A percentile compares a stretch with the other conserved stretches of the same genome.
Evolutionary conservation across 2,329 filamentous ascomycete genomes (phyloP).

Genomic region (Pseudocercospora fuligena): DNA sequence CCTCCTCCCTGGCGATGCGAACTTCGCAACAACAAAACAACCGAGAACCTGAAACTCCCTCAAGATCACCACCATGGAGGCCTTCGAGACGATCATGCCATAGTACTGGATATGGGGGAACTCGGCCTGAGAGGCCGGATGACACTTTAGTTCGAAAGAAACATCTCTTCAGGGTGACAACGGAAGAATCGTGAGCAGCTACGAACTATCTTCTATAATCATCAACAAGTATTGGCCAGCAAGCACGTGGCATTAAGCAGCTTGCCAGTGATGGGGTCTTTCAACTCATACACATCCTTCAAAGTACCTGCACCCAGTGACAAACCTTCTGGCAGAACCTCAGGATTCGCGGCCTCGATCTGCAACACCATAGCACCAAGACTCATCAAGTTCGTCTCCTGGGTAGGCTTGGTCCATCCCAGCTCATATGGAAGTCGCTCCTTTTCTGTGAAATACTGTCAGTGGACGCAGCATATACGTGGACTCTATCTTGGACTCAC

Average conservation of each 20-base stretch:
- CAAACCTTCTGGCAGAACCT: slow-evolving; percentile 10
- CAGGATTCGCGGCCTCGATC: slow-evolving; percentile 5
- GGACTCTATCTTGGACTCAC: background rate
- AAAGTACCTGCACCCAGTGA: slow-evolving; percentile 6
- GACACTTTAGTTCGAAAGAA: background rate
- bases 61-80: background rate
- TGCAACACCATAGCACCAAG: slow-evolving; percentile 26
- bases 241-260: slow-evolving; percentile 12
- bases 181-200: background rate
- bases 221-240: background rate
- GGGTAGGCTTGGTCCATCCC: slow-evolving; percentile 38
- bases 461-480: background rate
- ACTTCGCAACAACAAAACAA: no score
- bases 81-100: background rate
- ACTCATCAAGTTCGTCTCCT: slow-evolving; percentile 27
- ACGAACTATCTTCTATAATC: slow-evolving; percentile 10
- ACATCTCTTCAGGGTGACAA: background rate
- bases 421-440: slow-evolving; percentile 43
- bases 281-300: slow-evolving; percentile 10
- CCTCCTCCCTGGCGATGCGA: background rate
- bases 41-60: no score
- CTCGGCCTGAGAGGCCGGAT: background rate
- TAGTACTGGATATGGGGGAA: background rate
- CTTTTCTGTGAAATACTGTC: slow-evolving; percentile 28
- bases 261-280: slow-evolving; percentile 9